Percentiles rank a stretch among this genome's conserved stretches.
phyloP scores from a whole-genome alignment of 1,139 yeast genomes.

The Saccharomyces hybrid region DNA sequence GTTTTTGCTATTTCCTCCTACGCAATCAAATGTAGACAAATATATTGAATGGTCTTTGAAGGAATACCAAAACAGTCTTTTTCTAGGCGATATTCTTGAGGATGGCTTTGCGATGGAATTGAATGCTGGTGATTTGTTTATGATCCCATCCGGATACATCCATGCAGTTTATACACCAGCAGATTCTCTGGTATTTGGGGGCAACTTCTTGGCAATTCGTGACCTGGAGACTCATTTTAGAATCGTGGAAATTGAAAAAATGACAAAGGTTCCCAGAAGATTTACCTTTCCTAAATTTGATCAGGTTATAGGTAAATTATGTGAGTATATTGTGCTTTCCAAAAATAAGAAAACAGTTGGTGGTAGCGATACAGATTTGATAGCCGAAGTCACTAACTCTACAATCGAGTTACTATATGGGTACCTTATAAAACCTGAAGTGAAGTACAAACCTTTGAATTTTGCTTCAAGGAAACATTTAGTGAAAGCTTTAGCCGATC shows the following conservation, averaged over 20 bases:
- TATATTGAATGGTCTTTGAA: constrained; percentile 74
- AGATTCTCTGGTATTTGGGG: constrained; percentile 80
- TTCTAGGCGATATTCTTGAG: constrained; percentile 50
- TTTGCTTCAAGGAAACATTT: background rate
- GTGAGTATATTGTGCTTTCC: constrained; percentile 16
- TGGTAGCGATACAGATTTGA: background rate
- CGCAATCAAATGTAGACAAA: constrained; percentile 49
- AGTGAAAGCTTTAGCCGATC: background rate
- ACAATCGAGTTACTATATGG: background rate
- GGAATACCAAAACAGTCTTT: constrained; percentile 41
- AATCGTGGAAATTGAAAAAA: constrained; percentile 54
- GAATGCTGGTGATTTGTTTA: constrained; percentile 61
- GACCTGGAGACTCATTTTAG: constrained; percentile 57
- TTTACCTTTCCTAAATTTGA: constrained; percentile 76
- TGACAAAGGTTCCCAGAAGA: constrained; percentile 65
- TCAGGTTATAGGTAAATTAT: constrained; percentile 40
- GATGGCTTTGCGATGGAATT: constrained; percentile 61
- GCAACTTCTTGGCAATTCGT: constrained; percentile 66
- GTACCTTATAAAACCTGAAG: background rate
- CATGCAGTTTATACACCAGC: constrained; percentile 81
- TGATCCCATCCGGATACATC: constrained; percentile 91
- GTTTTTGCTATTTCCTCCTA: constrained; percentile 75
- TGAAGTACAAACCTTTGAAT: constrained; percentile 3
- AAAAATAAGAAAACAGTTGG: background rate
- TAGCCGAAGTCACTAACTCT: background rate